Evolutionary conservation across 495 filamentous ascomycete species (phyloP).

Genomic region (Articulospora tetracladia): DNA sequence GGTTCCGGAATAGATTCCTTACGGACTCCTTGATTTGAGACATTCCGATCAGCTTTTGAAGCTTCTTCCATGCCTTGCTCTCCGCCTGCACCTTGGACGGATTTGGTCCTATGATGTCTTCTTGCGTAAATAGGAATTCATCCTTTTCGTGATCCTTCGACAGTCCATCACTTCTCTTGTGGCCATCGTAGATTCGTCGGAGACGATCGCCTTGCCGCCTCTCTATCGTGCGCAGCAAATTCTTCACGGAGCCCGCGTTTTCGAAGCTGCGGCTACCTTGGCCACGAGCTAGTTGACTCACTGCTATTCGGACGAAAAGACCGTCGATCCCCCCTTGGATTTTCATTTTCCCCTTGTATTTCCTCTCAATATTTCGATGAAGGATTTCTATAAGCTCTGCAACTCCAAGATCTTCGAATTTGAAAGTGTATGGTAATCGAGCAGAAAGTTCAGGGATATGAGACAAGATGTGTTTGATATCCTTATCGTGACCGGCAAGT

Average conservation of each 20-base stretch:
- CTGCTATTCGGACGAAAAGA: no score
- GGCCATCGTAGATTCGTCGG: no score
- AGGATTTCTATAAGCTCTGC: no score
- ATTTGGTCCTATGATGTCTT: constrained; percentile 63
- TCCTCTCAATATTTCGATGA: no score
- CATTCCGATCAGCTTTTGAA: constrained; percentile 60
- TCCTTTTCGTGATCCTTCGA: no score
- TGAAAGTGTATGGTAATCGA: no score
- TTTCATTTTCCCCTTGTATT: no score
- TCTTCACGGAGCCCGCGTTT: constrained; percentile 70
- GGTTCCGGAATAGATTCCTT: constrained; percentile 48
- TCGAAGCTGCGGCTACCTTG: no score
- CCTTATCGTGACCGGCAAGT: constrained; percentile 67
- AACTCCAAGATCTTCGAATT: no score
- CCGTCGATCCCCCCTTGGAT: no score
- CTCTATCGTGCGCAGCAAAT: constrained; percentile 46
- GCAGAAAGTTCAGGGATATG: no score
- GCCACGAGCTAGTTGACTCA: no score
- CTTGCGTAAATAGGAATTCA: constrained; percentile 48
- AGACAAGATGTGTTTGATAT: constrained; percentile 74
- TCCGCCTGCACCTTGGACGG: constrained; percentile 47
- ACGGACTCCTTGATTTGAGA: constrained; percentile 59
- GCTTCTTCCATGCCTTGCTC: constrained; percentile 52
- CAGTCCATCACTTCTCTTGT: constrained; percentile 30
- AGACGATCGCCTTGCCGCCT: constrained; percentile 58